Evolutionary conservation across 257 asterid species (phyloP).

Genomic region (Solanum lycopersicoides): DNA sequence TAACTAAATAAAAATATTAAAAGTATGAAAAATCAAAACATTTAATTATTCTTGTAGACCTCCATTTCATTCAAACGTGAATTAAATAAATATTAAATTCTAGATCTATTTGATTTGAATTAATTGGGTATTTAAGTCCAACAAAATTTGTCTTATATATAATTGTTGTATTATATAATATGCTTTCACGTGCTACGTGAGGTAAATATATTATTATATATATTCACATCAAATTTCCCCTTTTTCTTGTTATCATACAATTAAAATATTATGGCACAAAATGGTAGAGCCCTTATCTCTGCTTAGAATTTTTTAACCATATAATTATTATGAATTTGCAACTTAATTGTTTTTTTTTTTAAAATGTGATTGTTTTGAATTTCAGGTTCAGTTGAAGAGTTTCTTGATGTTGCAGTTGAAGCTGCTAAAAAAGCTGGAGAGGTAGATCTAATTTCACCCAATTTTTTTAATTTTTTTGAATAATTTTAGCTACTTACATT

Average conservation of each 20-base stretch:
- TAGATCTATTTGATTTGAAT: background rate
- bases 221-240: background rate
- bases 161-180: background rate
- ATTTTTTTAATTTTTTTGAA: background rate
- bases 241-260: slow-evolving; percentile 1
- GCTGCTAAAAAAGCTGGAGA: slow-evolving; percentile 77
- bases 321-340: background rate
- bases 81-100: background rate
- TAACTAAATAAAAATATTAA: too few relatives aligned
- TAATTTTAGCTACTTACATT: background rate
- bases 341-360: background rate
- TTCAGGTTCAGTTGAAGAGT: slow-evolving; percentile 46
- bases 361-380: background rate
- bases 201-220: background rate
- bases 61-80: background rate
- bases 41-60: too few relatives aligned
- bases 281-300: slow-evolving; percentile 24
- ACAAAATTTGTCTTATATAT: background rate
- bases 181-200: background rate
- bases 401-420: slow-evolving; percentile 47
- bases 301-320: background rate
- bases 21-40: too few relatives aligned
- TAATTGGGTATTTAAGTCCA: background rate
- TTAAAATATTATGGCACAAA: slow-evolving; percentile 35
- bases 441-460: slow-evolving; percentile 12